phyloP scores from a whole-genome alignment of 1,284 basidiomycete genomes.

The Kwoniella shivajii region DNA sequence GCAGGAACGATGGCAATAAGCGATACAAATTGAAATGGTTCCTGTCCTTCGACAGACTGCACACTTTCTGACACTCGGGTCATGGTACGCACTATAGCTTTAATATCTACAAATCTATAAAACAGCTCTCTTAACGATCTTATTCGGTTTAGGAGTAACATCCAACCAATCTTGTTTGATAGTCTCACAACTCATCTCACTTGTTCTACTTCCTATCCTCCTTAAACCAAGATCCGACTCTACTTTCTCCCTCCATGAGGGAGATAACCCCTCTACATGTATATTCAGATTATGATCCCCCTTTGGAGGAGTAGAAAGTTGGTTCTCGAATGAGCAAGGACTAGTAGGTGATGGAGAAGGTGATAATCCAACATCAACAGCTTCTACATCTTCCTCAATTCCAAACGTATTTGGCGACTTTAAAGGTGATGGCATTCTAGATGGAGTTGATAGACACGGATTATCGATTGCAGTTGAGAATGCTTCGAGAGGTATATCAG shows the following conservation, averaged over 20 bases:
- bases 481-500: constrained; percentile 36
- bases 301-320: constrained; percentile 14
- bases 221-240: constrained; percentile 1
- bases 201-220: constrained; percentile 9
- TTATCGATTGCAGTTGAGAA: constrained; percentile 29
- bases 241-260: background rate
- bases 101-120: background rate
- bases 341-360: constrained; percentile 13
- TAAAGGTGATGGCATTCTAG: background rate
- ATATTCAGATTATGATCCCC: background rate
- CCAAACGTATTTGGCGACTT: background rate
- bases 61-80: too few relatives aligned
- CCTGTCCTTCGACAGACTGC: too few relatives aligned
- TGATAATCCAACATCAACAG: constrained; percentile 3
- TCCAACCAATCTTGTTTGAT: constrained; percentile 6
- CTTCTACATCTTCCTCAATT: background rate
- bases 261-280: background rate
- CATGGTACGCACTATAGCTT: background rate
- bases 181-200: constrained; percentile 17
- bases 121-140: background rate
- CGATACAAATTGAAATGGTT: too few relatives aligned
- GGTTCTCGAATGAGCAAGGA: background rate
- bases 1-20: too few relatives aligned
- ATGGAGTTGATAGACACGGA: constrained; percentile 3
- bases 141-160: constrained; percentile 16